A percentile compares a stretch with the other conserved stretches of the same genome.
Conservation (phyloP, 192 early-diverging fungal genomes). For the Phycomyces nitens region DNA sequence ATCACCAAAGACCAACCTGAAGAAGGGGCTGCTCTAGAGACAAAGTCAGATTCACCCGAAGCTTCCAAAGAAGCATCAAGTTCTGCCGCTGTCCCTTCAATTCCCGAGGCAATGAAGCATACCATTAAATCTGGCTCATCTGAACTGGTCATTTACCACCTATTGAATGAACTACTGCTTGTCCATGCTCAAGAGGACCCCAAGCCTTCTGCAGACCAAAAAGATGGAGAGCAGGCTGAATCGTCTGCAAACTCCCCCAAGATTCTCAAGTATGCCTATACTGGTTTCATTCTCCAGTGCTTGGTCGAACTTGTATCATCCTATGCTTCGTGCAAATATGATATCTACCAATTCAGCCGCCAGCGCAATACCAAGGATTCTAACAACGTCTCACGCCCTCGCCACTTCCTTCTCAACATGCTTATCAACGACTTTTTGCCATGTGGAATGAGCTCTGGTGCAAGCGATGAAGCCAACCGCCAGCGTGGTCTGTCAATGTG, state of each 20-base stretch:
- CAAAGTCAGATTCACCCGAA: slow-evolving; percentile 7
- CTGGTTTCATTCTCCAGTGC: slow-evolving; percentile 82
- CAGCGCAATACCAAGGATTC: slow-evolving; percentile 42
- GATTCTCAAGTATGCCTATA: slow-evolving; percentile 41
- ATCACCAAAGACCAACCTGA: slow-evolving; percentile 34
- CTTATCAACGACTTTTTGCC: slow-evolving; percentile 70
- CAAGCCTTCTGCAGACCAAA: slow-evolving; percentile 12
- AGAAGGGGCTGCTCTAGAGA: slow-evolving; percentile 18
- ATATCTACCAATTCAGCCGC: slow-evolving; percentile 58
- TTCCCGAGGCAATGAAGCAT: not conserved
- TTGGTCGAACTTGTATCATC: slow-evolving; percentile 84
- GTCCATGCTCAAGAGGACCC: slow-evolving; percentile 7
- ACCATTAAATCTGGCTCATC: not conserved
- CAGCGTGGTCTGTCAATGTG: slow-evolving; percentile 63
- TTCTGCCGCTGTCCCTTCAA: not conserved
- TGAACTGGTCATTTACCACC: slow-evolving; percentile 22
- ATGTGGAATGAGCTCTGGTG: slow-evolving; percentile 39
- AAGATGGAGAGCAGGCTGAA: not conserved
- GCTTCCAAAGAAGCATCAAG: not conserved
- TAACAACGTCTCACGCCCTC: slow-evolving; percentile 32
- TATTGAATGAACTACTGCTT: slow-evolving; percentile 23
- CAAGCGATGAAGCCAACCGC: slow-evolving; percentile 48
- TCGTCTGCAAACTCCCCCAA: slow-evolving; percentile 14
- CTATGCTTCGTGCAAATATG: slow-evolving; percentile 77
- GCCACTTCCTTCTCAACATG: slow-evolving; percentile 53